Evolutionary conservation across 139 green algal species (phyloP).

Genomic region (Spirogloea muscicola): DNA sequence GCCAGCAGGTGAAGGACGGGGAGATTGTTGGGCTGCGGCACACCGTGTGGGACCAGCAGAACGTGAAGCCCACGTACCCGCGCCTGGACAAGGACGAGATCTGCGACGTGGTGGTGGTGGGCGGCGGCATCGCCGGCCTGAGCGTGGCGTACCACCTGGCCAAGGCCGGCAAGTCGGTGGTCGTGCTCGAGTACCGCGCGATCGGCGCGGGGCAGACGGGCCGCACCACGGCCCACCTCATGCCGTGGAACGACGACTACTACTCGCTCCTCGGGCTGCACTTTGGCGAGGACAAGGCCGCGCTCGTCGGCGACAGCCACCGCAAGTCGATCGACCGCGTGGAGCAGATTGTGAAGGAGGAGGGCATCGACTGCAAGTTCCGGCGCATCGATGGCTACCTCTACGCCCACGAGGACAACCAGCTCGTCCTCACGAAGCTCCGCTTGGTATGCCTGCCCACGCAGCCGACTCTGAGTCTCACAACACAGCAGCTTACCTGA

Average conservation of each 20-base stretch:
- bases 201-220: conserved; percentile 63
- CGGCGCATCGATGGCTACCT: conserved; percentile 54
- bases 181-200: conserved; percentile 58
- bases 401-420: conserved; percentile 50
- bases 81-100: conserved; percentile 39
- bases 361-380: conserved; percentile 62
- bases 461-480: neutral
- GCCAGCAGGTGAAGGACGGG: conserved; percentile 8
- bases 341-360: conserved; percentile 49
- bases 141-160: conserved; percentile 60
- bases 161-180: conserved; percentile 60
- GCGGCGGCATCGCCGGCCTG: conserved; percentile 62
- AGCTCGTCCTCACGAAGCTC: conserved; percentile 18
- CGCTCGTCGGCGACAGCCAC: conserved; percentile 55
- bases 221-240: conserved; percentile 61
- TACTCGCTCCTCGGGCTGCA: conserved; percentile 54
- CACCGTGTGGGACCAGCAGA: conserved; percentile 40
- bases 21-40: conserved; percentile 18
- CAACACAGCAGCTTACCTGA: neutral
- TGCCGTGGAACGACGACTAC: conserved; percentile 61
- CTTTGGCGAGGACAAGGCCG: conserved; percentile 51
- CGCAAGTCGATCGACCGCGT: conserved; percentile 55
- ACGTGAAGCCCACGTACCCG: conserved; percentile 52
- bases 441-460: neutral
- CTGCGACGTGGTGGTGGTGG: conserved; percentile 60